phyloP scores from a whole-genome alignment of 2,329 filamentous ascomycete species.

The Pezicula rhizophila region DNA sequence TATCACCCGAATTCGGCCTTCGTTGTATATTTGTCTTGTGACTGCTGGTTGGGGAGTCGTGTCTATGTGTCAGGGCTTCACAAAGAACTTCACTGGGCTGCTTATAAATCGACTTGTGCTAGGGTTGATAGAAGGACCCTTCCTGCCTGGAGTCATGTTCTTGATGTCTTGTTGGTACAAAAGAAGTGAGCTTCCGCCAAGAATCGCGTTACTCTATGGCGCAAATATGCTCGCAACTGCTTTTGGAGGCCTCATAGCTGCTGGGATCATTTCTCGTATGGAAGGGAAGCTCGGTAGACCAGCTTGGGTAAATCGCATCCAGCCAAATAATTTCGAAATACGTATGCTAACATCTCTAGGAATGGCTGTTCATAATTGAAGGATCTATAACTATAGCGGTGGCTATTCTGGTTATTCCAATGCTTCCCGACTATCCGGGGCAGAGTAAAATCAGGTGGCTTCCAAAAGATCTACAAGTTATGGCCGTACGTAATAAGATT shows the following conservation, averaged over 20 bases:
- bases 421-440: slow-evolving; percentile 44
- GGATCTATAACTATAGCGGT: slow-evolving; percentile 34
- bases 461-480: background rate
- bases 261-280: slow-evolving; percentile 27
- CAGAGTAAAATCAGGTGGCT: slow-evolving; percentile 3
- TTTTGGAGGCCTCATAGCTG: slow-evolving; percentile 30
- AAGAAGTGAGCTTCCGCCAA: slow-evolving; percentile 33
- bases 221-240: slow-evolving; percentile 30
- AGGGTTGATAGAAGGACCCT: slow-evolving; percentile 14
- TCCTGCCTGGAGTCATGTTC: slow-evolving; percentile 20
- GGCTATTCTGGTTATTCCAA: slow-evolving; percentile 10
- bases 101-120: slow-evolving; percentile 15
- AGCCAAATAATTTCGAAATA: background rate
- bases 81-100: slow-evolving; percentile 13
- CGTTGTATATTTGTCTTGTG: slow-evolving; percentile 33
- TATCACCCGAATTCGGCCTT: slow-evolving; percentile 35
- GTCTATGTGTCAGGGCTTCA: slow-evolving; percentile 17
- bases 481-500: slow-evolving; percentile 38
- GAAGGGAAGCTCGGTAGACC: slow-evolving; percentile 28
- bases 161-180: slow-evolving; percentile 40
- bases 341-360: slow-evolving; percentile 26
- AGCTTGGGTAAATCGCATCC: slow-evolving; percentile 25
- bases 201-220: slow-evolving; percentile 29
- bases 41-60: slow-evolving; percentile 23
- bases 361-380: slow-evolving; percentile 43